Evolutionary conservation across 2,329 filamentous ascomycete genomes (phyloP).

Genomic region (Camillea tinctor): DNA sequence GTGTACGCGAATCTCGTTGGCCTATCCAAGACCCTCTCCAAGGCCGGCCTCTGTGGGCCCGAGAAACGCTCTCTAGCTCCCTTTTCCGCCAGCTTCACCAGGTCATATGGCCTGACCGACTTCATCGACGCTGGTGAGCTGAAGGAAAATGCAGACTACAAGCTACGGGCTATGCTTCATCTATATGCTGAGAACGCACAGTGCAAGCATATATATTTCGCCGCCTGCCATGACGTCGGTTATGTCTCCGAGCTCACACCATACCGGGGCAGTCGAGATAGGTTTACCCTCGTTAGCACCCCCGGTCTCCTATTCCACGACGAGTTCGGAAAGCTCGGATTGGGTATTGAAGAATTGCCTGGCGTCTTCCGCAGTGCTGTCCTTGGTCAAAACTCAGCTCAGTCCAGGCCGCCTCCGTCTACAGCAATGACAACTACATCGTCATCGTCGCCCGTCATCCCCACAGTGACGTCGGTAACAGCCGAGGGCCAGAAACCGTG

Average conservation of each 20-base stretch:
- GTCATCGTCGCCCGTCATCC: constrained; percentile 1
- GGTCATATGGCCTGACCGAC: constrained; percentile 57
- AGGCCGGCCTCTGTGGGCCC: constrained; percentile 46
- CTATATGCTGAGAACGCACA: constrained; percentile 57
- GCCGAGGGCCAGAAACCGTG: constrained; percentile 23
- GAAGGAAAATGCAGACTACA: constrained; percentile 60
- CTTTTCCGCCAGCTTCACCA: constrained; percentile 57
- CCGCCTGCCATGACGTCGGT: constrained; percentile 59
- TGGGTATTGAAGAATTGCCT: constrained; percentile 51
- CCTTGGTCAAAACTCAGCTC: constrained; percentile 20
- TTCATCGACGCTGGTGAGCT: constrained; percentile 61
- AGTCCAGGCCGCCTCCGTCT: constrained; percentile 3
- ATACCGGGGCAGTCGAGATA: constrained; percentile 46
- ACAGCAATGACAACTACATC: background rate
- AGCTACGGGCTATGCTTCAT: constrained; percentile 50
- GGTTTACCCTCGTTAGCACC: constrained; percentile 53
- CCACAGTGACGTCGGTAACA: background rate
- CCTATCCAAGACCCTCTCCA: constrained; percentile 49
- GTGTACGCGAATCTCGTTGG: constrained; percentile 56
- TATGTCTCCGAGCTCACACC: constrained; percentile 57
- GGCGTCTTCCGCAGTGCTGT: constrained; percentile 49
- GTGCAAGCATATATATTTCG: constrained; percentile 65
- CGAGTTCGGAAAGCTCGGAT: constrained; percentile 51
- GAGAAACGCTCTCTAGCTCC: constrained; percentile 56
- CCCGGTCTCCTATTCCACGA: constrained; percentile 47